phyloP scores from a whole-genome alignment of 2,329 filamentous ascomycete species.

The Amylocarpus encephaloides region DNA sequence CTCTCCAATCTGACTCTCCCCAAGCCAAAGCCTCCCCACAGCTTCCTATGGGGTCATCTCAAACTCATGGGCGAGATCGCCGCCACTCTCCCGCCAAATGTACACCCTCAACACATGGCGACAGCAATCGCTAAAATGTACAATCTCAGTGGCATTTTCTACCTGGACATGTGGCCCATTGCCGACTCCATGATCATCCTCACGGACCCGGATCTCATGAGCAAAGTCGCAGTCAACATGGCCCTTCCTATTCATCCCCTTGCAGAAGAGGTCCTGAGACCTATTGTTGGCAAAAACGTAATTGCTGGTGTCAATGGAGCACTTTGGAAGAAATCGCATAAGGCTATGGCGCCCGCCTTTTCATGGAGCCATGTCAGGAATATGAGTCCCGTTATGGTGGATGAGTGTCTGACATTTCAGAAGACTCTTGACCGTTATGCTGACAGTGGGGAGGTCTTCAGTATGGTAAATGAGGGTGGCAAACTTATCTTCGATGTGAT shows the following conservation, averaged over 20 bases:
- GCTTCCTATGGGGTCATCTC: slow-evolving; percentile 14
- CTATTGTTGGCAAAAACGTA: background rate
- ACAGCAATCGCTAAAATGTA: slow-evolving; percentile 14
- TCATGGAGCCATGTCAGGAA: background rate
- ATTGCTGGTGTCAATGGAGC: background rate
- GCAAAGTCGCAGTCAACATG: slow-evolving; percentile 1
- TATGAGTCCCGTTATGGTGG: background rate
- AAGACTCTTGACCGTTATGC: background rate
- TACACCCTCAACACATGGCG: slow-evolving; percentile 12
- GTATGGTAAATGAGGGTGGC: background rate
- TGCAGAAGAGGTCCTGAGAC: background rate
- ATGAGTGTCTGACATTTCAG: background rate
- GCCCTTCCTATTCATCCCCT: background rate
- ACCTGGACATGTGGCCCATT: slow-evolving; percentile 21
- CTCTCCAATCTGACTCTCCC: background rate
- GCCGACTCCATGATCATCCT: slow-evolving; percentile 11
- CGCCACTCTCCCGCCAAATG: slow-evolving; percentile 12
- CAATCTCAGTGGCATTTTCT: slow-evolving; percentile 16
- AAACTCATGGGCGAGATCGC: slow-evolving; percentile 13
- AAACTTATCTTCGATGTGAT: background rate
- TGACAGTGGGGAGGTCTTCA: background rate
- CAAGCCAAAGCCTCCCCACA: slow-evolving; percentile 15
- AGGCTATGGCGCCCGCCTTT: background rate
- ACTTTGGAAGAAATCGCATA: background rate
- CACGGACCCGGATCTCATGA: slow-evolving; percentile 12